Conservation (phyloP, 352 stramenopile species). For the Thraustochytrium striatum region DNA sequence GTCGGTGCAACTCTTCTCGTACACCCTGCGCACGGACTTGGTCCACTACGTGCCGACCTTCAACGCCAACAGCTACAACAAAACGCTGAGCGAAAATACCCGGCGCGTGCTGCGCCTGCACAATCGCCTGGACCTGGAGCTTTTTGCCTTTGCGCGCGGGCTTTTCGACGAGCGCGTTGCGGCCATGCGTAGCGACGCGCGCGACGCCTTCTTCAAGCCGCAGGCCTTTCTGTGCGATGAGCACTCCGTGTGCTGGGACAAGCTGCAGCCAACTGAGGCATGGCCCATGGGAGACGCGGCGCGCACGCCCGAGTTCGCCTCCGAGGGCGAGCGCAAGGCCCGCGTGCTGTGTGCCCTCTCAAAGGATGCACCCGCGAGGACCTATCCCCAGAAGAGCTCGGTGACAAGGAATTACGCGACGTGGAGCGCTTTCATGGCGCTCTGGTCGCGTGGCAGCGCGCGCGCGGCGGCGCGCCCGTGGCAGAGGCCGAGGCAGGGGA, state of each 20-base stretch:
- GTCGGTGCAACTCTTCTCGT: constrained; percentile 23
- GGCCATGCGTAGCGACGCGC: neutral
- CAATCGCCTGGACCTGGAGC: constrained; percentile 18
- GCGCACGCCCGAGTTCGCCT: neutral
- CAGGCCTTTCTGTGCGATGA: constrained; percentile 10
- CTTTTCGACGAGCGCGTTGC: constrained; percentile 3
- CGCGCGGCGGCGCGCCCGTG: neutral
- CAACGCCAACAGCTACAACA: constrained; percentile 40
- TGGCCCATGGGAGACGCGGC: neutral
- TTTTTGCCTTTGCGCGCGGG: neutral
- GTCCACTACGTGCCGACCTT: constrained; percentile 10
- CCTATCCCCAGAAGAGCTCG: no score
- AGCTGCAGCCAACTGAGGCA: neutral
- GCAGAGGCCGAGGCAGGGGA: neutral
- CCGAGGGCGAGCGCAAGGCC: neutral
- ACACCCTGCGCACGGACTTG: constrained; percentile 12
- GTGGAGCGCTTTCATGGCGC: neutral
- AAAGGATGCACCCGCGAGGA: constrained; percentile 12
- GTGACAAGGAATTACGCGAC: no score
- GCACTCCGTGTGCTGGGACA: constrained; percentile 20
- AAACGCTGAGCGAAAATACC: neutral
- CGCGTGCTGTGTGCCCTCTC: neutral
- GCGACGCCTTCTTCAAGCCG: constrained; percentile 10
- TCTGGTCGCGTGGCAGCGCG: neutral
- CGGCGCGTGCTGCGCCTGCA: neutral